Conservation (phyloP, 2,329 filamentous ascomycete species). For the Setomelanomma holmii region DNA sequence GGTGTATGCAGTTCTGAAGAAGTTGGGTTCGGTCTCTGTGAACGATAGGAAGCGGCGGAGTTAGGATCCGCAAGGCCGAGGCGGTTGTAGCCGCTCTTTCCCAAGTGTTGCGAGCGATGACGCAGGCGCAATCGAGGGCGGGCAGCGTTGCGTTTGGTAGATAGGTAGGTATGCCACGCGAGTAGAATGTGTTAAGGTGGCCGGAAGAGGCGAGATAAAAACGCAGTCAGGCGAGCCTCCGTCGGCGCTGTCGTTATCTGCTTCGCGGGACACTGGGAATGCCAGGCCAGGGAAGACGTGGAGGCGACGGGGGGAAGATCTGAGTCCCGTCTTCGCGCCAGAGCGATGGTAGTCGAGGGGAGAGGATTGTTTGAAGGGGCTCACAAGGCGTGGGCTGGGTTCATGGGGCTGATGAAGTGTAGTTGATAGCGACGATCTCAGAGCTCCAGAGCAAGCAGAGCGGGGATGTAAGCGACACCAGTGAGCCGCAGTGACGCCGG, state of each 20-base stretch:
- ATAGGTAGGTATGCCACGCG: slow-evolving; percentile 16
- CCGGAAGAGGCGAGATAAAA: slow-evolving; percentile 54
- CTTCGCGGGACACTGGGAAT: slow-evolving; percentile 37
- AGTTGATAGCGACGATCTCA: slow-evolving; percentile 32
- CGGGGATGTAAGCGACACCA: slow-evolving; percentile 33
- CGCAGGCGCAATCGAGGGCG: slow-evolving; percentile 21
- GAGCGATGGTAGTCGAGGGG: slow-evolving; percentile 38
- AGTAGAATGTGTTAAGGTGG: slow-evolving; percentile 50
- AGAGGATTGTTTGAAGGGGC: slow-evolving; percentile 15
- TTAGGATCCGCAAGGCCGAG: slow-evolving; percentile 20
- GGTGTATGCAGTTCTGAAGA: slow-evolving; percentile 6
- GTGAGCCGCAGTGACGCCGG: slow-evolving; percentile 26
- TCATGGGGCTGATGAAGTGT: slow-evolving; percentile 17
- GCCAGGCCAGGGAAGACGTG: slow-evolving; percentile 36
- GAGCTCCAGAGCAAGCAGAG: slow-evolving; percentile 27
- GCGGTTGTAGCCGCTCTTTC: slow-evolving; percentile 25
- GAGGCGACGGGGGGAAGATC: slow-evolving; percentile 44
- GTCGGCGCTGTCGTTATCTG: slow-evolving; percentile 49
- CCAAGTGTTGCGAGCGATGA: slow-evolving; percentile 17
- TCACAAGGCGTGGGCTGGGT: slow-evolving; percentile 30
- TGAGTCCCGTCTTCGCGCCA: slow-evolving; percentile 48
- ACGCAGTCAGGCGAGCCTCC: slow-evolving; percentile 54
- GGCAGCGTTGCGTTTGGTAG: slow-evolving; percentile 5
- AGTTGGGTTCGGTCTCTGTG: background rate
- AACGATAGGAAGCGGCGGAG: slow-evolving; percentile 24